A percentile compares a stretch with the other conserved stretches of the same genome.
Conservation (phyloP, 331 rosid genomes). For the Arachis monticola region DNA sequence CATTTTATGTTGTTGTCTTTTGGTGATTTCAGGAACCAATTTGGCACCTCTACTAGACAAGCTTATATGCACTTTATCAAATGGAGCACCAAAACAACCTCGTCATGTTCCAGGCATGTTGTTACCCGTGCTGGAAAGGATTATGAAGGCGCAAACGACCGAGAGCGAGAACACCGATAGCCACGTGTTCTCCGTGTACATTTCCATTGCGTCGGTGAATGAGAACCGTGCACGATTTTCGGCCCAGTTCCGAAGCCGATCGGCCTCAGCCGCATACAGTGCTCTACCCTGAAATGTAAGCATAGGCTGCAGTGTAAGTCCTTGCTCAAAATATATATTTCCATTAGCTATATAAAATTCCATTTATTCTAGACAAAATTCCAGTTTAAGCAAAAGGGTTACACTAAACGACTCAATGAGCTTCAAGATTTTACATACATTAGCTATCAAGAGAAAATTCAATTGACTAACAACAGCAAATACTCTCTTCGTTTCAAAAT, state of each 20-base stretch:
- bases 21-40: conserved; percentile 37
- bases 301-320: neutral
- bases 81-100: conserved; percentile 38
- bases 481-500: no score
- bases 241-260: conserved; percentile 93
- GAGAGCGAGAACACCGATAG: conserved; percentile 94
- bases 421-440: no score
- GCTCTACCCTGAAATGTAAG: conserved; percentile 77
- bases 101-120: conserved; percentile 69
- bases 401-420: no score
- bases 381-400: no score
- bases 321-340: conserved; percentile 45
- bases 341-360: conserved; percentile 3
- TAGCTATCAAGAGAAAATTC: no score
- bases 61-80: conserved; percentile 17
- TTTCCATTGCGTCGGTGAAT: conserved; percentile 87
- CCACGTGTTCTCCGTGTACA: conserved; percentile 94
- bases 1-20: conserved; percentile 11
- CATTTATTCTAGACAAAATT: no score
- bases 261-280: conserved; percentile 87
- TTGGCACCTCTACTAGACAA: conserved; percentile 26
- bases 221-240: conserved; percentile 82
- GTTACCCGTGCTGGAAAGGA: conserved; percentile 84
- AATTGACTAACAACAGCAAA: no score
- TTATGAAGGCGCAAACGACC: conserved; percentile 89